Base-by-base conservation (phyloP, 1,284 basidiomycete genomes). In the Xerocomus nothofagi region DNA sequence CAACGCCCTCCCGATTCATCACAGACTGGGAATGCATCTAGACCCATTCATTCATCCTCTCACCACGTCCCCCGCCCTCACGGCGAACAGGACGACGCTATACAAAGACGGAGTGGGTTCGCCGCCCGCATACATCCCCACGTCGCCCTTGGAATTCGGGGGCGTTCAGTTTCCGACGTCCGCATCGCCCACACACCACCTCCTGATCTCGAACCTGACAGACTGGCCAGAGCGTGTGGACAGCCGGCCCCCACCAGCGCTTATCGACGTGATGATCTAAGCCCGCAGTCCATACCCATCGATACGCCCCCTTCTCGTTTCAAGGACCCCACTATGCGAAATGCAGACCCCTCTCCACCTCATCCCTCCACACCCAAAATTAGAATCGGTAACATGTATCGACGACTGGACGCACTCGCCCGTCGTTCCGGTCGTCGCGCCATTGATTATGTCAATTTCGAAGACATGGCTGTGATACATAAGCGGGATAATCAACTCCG, bases 141-240 rank as follows among this genome's bases (percentile, higher is more conserved):
- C 14, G n/a, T 51, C 3, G 48, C 50, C 26, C 58, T 53, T 51
- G 56, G 44, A 10, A 37, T 47, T 51, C 44, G 62, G 8, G 62
- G 56, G 4, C 58, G 58, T 18, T 61, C 62, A 11, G 41, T 65
- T 21, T 61, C 65, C 10, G 66, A 68, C 30, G 41, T 53, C 32
- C 66, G 65, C 36, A 39, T 55, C 34, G 20, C 39, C 9, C 47
- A 53, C 20, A 53, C 61, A 12, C 54, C 63, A 9, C 59, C 54
- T 26, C 61, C 59, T 43, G 66, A 65, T 47, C 60, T 67, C 40
- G 63, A 65, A 31, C 50, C 54, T 2, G 63, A 67, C 31, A 52
- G 65, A 49, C 44, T 66, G n/a, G 63, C 61, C 9, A 59, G 65
- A 44, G 63, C 66, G 7, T 69, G 63, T 23, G 63, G 62, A 10